Base-by-base conservation (phyloP, 768 basidiomycete genomes). In the Boletus barrowsii region DNA sequence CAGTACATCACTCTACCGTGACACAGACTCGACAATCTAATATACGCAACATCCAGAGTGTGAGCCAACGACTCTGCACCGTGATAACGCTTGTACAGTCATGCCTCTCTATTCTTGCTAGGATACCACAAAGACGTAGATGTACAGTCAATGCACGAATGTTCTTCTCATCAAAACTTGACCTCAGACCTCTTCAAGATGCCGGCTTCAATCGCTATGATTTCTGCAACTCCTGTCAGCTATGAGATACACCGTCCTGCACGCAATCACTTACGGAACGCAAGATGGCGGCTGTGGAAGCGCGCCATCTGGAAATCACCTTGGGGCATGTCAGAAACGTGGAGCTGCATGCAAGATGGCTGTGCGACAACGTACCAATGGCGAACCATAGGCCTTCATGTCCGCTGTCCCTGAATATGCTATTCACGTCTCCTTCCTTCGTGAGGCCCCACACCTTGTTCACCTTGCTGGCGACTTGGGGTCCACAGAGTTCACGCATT, bases 381-480 rank as follows among this genome's bases (percentile, higher is more conserved):
- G 58, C 60, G 26, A 70, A 68, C 67, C 68, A 68, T 22, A 68
- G 46, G 26, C 77, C 76, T 1, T 77, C 68, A 40, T 73, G 64
- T 17, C 72, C 70, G 41, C 57, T 68, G 22, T 68, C 54, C 46
- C 64, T 65, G 66, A 66, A 72, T n/a, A 63, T 61, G 3, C 79
- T 75, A 2, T 75, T 68, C 22, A 83, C 62, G 62, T 88, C 86
- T 68, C 86, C 84, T 70, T 90, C 83, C 20, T 76, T 70, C 56
- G 84, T 76, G 44, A 86, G 51, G 17, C 85, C 82, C 88, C 87
- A 83, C 17, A 88, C 67, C 14, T 72, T 69, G 33, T 76, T 73
- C 54, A 84, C 71, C 63, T 76, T 72, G 50, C 74, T 63, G 0
- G 72, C 75, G 2, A 81, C 62, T 33, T 78, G 71, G 9, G 77